Conservation (phyloP, 2,329 filamentous ascomycete species). For the Cladobotryum protrusum region DNA sequence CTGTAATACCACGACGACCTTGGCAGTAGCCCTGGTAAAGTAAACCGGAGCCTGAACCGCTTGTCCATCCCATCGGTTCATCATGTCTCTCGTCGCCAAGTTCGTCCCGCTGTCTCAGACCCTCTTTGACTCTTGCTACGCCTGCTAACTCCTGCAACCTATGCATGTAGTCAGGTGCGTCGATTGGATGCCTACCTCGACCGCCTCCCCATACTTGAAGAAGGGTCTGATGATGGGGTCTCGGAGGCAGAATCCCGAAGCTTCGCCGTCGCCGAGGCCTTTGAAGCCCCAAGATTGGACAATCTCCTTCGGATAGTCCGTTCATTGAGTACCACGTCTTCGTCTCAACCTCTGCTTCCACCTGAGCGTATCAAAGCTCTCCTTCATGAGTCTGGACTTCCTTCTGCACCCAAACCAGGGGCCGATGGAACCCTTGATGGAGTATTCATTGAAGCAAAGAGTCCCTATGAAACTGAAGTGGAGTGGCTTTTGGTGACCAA, state of each 20-base stretch:
- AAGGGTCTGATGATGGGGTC: slow-evolving; percentile 37
- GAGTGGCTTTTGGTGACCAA: slow-evolving; percentile 91
- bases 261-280: slow-evolving; percentile 32
- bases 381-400: slow-evolving; percentile 57
- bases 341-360: slow-evolving; percentile 56
- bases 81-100: slow-evolving; percentile 45
- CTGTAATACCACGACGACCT: slow-evolving; percentile 1
- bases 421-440: slow-evolving; percentile 27
- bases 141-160: background rate
- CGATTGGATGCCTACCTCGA: slow-evolving; percentile 61
- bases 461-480: slow-evolving; percentile 65
- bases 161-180: slow-evolving; percentile 47
- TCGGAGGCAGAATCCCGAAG: slow-evolving; percentile 30
- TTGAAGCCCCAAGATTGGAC: slow-evolving; percentile 49
- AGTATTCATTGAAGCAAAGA: slow-evolving; percentile 27
- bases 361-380: slow-evolving; percentile 53
- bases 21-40: slow-evolving; percentile 5
- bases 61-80: slow-evolving; percentile 1
- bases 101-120: slow-evolving; percentile 26
- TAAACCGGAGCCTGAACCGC: background rate
- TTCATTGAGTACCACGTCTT: slow-evolving; percentile 62
- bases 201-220: slow-evolving; percentile 42
- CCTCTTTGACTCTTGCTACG: background rate
- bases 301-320: slow-evolving; percentile 64
- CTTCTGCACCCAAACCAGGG: slow-evolving; percentile 31